These are phyloP conservation scores for Smithsoniella earleae DNA, from an alignment of 163 green algal species.

Conservation along the genomic window DNA sequence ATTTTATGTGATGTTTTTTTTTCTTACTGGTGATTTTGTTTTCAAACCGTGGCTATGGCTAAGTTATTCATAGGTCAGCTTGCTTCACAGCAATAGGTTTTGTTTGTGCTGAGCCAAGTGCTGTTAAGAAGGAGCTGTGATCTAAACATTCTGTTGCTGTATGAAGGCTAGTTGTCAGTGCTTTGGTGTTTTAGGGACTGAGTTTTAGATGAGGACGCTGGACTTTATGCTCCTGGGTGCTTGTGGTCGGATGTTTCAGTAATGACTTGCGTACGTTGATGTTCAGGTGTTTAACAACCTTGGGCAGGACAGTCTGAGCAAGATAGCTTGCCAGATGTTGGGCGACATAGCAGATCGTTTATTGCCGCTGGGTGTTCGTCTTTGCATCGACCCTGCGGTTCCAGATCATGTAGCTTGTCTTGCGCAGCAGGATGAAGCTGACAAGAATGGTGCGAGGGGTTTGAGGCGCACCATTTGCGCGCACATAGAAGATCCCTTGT, in stretches of 20 bases:
- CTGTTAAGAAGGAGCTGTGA: background rate
- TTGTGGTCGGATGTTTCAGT: background rate
- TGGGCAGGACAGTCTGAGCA: background rate
- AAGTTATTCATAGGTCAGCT: background rate
- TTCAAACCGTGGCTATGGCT: background rate
- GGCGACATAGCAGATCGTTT: background rate
- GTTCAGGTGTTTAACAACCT: slow-evolving; percentile 12
- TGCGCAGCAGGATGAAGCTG: background rate
- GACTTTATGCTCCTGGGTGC: background rate
- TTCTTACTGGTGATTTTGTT: slow-evolving; percentile 25
- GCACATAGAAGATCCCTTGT: slow-evolving; percentile 5
- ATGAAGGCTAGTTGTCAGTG: too few relatives aligned
- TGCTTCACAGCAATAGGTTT: background rate
- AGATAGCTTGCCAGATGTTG: slow-evolving; percentile 11
- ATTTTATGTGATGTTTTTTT: background rate
- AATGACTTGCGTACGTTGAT: background rate
- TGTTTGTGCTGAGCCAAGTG: background rate
- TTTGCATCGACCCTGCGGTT: background rate
- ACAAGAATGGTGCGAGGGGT: background rate
- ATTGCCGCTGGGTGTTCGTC: background rate
- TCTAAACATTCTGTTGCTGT: background rate
- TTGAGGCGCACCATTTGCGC: slow-evolving; percentile 10
- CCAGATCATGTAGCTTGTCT: background rate
- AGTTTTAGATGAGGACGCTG: too few relatives aligned
- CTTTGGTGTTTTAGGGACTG: too few relatives aligned